A percentile compares a stretch with the other conserved stretches of the same genome.
These are phyloP conservation scores for Sphaerostilbella broomeana DNA, from an alignment of 2,329 filamentous ascomycete genomes.

Conservation along the genomic window DNA sequence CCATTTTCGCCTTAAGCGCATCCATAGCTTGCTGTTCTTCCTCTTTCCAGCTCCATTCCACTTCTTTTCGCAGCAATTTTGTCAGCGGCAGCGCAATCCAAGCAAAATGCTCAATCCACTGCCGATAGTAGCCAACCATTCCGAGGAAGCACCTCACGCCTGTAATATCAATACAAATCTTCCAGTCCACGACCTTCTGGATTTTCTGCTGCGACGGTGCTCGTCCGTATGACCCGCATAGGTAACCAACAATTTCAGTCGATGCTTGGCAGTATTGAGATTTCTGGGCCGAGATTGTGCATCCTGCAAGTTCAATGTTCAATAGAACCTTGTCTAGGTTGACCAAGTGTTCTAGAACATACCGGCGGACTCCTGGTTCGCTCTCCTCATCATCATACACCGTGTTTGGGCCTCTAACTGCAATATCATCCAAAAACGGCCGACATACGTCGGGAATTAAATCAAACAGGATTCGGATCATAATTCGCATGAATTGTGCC, in stretches of 20 bases:
- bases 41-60: too few species aligned
- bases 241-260: background rate
- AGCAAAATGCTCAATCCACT: too few species aligned
- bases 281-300: background rate
- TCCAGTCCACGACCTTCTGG: too few species aligned
- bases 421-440: background rate
- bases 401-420: background rate
- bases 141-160: too few species aligned
- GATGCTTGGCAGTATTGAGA: background rate
- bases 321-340: background rate
- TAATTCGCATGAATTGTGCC: background rate
- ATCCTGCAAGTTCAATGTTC: background rate
- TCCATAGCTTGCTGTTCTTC: too few species aligned
- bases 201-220: background rate
- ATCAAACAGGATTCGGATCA: conserved; percentile 1
- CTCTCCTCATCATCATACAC: background rate
- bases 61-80: too few species aligned
- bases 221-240: background rate
- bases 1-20: too few species aligned
- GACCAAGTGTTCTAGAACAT: background rate
- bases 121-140: too few species aligned
- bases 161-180: too few species aligned
- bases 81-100: too few species aligned
- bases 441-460: background rate
- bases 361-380: background rate